Percentiles rank a stretch among this genome's conserved stretches.
Conservation (phyloP, 495 filamentous ascomycete genomes). For the Neurospora hispaniola region DNA sequence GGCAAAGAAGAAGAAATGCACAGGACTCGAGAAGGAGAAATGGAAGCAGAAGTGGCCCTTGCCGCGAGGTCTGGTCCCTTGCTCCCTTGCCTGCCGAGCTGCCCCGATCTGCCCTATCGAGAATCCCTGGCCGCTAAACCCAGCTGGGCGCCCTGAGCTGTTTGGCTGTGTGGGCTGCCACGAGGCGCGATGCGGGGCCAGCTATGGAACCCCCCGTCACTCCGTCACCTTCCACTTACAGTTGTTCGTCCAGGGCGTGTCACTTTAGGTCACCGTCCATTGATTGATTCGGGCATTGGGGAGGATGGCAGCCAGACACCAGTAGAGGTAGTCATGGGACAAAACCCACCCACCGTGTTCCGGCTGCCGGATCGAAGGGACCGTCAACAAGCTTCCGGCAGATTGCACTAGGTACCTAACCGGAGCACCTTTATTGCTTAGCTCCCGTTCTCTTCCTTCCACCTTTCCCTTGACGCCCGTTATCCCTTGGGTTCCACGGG, state of each 20-base stretch:
- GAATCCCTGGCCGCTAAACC: background rate
- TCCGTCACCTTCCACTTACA: background rate
- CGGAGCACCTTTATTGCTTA: background rate
- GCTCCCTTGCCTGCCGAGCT: background rate
- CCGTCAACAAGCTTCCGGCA: background rate
- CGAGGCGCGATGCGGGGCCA: background rate
- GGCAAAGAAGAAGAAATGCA: background rate
- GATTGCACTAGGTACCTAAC: background rate
- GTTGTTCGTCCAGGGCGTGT: background rate
- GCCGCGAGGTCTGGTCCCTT: background rate
- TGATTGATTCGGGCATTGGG: background rate
- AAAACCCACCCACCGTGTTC: background rate
- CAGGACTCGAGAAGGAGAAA: background rate
- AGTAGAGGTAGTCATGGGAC: background rate
- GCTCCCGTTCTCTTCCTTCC: background rate
- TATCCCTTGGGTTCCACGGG: background rate
- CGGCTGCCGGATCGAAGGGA: background rate
- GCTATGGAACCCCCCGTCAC: background rate
- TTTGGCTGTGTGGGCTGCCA: background rate
- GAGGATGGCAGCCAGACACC: background rate
- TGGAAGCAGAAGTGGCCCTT: background rate
- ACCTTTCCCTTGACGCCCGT: background rate
- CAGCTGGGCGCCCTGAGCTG: background rate
- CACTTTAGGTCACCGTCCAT: background rate
- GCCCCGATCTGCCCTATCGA: background rate